Percentiles rank a stretch among this genome's conserved stretches.
Evolutionary conservation across 768 basidiomycete genomes (phyloP).

Genomic region (Vararia minispora): DNA sequence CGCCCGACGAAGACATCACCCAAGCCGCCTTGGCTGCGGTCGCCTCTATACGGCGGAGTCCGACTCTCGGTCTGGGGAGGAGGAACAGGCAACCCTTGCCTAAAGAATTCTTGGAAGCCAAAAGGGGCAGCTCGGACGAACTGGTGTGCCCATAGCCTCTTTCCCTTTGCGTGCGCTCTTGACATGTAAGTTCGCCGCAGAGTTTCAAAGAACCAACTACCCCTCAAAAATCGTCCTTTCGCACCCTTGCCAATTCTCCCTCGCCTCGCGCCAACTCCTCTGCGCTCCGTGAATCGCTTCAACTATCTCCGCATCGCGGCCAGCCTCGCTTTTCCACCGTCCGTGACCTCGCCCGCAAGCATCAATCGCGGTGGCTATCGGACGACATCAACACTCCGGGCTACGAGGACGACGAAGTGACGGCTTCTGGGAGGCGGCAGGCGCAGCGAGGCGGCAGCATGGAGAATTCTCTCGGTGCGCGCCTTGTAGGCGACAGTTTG

Average conservation of each 20-base stretch:
- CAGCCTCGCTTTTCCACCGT: slow-evolving; percentile 32
- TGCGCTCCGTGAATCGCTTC: slow-evolving; percentile 7
- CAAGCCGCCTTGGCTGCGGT: slow-evolving; percentile 52
- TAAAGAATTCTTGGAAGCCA: slow-evolving; percentile 32
- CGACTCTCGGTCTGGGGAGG: slow-evolving; percentile 23
- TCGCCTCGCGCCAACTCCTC: slow-evolving; percentile 13
- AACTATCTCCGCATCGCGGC: slow-evolving; percentile 20
- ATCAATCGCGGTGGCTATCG: slow-evolving; percentile 44
- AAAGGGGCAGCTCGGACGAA: slow-evolving; percentile 28
- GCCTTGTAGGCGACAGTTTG: slow-evolving; percentile 55
- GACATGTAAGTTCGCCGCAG: slow-evolving; percentile 3
- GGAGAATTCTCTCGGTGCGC: slow-evolving; percentile 53
- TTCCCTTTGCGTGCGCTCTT: neutral
- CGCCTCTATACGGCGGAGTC: slow-evolving; percentile 43
- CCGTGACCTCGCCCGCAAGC: slow-evolving; percentile 35
- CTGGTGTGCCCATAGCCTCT: slow-evolving; percentile 28
- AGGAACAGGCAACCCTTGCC: slow-evolving; percentile 41
- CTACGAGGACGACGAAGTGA: slow-evolving; percentile 16
- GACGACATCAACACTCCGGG: slow-evolving; percentile 29
- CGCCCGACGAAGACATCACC: slow-evolving; percentile 27
- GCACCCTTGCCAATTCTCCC: slow-evolving; percentile 8
- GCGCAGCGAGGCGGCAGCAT: slow-evolving; percentile 54
- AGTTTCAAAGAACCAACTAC: slow-evolving; percentile 11
- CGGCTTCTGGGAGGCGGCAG: slow-evolving; percentile 37
- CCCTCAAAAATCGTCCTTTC: slow-evolving; percentile 9